Conservation (phyloP, 306 rosid genomes). For the Citrullus amarus region DNA sequence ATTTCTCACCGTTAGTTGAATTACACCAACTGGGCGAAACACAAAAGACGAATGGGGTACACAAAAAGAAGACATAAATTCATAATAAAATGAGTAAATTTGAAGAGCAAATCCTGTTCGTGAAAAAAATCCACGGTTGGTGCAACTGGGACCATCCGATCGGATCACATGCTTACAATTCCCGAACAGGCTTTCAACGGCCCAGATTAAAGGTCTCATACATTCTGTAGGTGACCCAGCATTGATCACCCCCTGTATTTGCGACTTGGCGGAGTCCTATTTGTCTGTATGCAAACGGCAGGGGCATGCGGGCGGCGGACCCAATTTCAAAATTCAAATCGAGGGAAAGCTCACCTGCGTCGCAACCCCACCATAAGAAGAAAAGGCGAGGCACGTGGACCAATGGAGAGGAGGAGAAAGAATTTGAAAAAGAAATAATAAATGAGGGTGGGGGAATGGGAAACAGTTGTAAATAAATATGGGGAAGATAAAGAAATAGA, state of each 20-base stretch:
- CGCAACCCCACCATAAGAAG: neutral
- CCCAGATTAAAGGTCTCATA: neutral
- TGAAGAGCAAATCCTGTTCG: neutral
- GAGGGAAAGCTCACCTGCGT: neutral
- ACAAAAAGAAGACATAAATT: neutral
- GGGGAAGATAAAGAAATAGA: neutral
- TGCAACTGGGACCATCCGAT: neutral
- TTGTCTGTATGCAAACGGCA: neutral
- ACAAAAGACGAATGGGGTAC: neutral
- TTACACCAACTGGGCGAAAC: neutral
- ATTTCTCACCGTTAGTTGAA: neutral
- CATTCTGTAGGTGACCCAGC: neutral
- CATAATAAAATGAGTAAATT: too few relatives aligned
- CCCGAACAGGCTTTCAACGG: neutral
- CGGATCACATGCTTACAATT: neutral
- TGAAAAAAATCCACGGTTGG: neutral
- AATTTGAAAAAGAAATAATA: neutral
- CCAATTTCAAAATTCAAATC: constrained; percentile 1
- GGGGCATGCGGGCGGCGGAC: neutral
- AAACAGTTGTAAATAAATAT: neutral
- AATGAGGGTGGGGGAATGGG: neutral
- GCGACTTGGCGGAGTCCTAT: neutral
- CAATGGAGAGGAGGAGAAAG: neutral
- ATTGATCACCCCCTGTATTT: neutral
- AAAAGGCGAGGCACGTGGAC: neutral